These are phyloP conservation scores for Athelia psychrophila DNA, from an alignment of 1,284 basidiomycete genomes.

Conservation along the genomic window DNA sequence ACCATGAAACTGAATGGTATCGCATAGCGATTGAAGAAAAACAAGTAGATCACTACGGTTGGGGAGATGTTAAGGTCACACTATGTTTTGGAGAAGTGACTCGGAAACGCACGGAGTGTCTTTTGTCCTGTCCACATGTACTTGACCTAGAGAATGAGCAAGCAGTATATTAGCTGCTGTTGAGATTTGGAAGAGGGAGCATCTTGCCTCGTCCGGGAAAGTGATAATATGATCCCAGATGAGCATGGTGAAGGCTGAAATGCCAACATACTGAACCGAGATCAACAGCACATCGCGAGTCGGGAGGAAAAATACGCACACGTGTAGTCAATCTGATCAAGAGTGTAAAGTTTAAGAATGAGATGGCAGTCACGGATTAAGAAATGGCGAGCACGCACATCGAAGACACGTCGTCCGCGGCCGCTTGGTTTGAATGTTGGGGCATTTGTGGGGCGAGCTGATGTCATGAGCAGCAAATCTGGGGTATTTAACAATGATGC, in stretches of 20 bases:
- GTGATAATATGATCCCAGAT: constrained; percentile 48
- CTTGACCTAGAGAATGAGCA: constrained; percentile 29
- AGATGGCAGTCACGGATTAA: too few relatives aligned
- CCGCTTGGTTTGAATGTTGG: too few relatives aligned
- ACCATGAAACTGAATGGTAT: constrained; percentile 42
- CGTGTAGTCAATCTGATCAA: too few relatives aligned
- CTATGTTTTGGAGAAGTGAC: neutral
- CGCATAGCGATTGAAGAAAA: constrained; percentile 36
- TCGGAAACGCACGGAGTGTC: constrained; percentile 24
- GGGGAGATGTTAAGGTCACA: constrained; percentile 2
- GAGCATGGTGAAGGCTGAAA: constrained; percentile 36
- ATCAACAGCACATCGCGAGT: too few relatives aligned
- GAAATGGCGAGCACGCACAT: too few relatives aligned
- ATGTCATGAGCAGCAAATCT: too few relatives aligned
- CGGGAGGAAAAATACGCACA: too few relatives aligned
- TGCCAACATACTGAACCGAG: constrained; percentile 39
- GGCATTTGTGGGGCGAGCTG: too few relatives aligned
- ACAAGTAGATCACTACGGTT: constrained; percentile 19
- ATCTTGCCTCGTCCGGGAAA: constrained; percentile 35
- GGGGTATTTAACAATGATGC: too few relatives aligned
- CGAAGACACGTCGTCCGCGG: too few relatives aligned
- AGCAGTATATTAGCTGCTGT: neutral
- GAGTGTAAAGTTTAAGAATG: too few relatives aligned
- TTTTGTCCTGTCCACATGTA: constrained; percentile 36
- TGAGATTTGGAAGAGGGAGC: neutral